These are phyloP conservation scores for Agrostemma githago DNA, from an alignment of 148 eudicot genomes.

Conservation along the genomic window DNA sequence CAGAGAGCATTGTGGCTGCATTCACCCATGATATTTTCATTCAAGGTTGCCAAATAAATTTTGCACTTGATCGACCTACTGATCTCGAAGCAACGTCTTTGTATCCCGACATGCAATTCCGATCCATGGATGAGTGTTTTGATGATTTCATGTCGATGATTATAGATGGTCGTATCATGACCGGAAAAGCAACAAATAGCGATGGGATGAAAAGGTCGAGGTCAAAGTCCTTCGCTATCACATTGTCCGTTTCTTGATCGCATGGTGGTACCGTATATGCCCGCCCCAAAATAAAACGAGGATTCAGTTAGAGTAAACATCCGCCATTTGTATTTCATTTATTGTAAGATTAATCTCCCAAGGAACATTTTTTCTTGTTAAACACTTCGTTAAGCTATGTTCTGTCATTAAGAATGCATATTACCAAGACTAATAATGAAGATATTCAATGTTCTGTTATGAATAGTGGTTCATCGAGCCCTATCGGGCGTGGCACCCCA, in stretches of 20 bases:
- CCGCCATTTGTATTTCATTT: not conserved
- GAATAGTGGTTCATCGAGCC: too few species aligned
- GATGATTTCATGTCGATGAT: conserved; percentile 25
- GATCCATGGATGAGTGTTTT: conserved; percentile 29
- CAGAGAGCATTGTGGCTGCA: conserved; percentile 33
- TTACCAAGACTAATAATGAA: not conserved
- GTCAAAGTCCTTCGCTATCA: conserved; percentile 22
- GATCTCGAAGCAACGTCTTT: conserved; percentile 26
- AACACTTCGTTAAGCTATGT: not conserved
- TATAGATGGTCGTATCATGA: conserved; percentile 13
- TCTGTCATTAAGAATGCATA: not conserved
- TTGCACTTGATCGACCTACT: conserved; percentile 21
- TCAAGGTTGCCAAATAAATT: conserved; percentile 31
- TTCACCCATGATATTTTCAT: conserved; percentile 33
- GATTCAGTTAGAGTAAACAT: not conserved
- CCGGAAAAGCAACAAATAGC: conserved; percentile 6
- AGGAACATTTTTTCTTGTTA: not conserved
- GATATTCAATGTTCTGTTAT: too few species aligned
- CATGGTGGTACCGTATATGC: not conserved
- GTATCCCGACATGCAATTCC: conserved; percentile 26
- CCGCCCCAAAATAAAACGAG: not conserved
- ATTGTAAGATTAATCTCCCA: not conserved
- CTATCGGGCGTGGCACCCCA: too few species aligned
- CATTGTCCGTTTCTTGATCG: conserved; percentile 22
- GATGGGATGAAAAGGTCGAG: conserved; percentile 18